Evolutionary conservation across 805 yeast species (phyloP).

Genomic region (Candida glaebosa): DNA sequence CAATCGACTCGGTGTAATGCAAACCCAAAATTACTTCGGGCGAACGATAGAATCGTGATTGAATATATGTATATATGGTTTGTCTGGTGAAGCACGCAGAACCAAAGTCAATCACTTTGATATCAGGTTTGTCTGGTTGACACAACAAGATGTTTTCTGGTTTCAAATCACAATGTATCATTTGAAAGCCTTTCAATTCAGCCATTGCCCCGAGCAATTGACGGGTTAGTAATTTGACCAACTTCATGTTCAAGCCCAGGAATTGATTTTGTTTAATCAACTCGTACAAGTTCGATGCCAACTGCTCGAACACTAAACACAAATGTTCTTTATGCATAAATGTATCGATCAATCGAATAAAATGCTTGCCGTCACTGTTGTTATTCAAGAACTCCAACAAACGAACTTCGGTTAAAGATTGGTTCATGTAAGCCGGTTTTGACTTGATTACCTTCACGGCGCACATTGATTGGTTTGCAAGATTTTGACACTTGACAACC

Average conservation of each 20-base stretch:
- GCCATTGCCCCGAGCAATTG: slow-evolving; percentile 81
- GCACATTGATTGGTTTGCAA: slow-evolving; percentile 76
- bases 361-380: slow-evolving; percentile 63
- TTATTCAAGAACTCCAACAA: slow-evolving; percentile 78
- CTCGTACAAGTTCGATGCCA: slow-evolving; percentile 87
- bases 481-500: slow-evolving; percentile 88
- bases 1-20: slow-evolving; percentile 89
- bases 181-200: slow-evolving; percentile 73
- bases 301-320: slow-evolving; percentile 86
- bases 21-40: slow-evolving; percentile 93
- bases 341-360: slow-evolving; percentile 77
- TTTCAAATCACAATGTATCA: slow-evolving; percentile 94
- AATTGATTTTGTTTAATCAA: slow-evolving; percentile 89
- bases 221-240: slow-evolving; percentile 72
- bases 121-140: slow-evolving; percentile 75
- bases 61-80: slow-evolving; percentile 86
- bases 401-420: slow-evolving; percentile 85
- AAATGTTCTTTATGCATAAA: slow-evolving; percentile 90
- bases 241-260: slow-evolving; percentile 78
- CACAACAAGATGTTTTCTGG: slow-evolving; percentile 90
- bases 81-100: slow-evolving; percentile 91
- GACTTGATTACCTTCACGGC: slow-evolving; percentile 95
- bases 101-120: slow-evolving; percentile 95
- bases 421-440: slow-evolving; percentile 86
- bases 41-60: slow-evolving; percentile 87